A percentile compares a stretch with the other conserved stretches of the same genome.
These are phyloP conservation scores for Fomitopsis serialis DNA, from an alignment of 768 basidiomycete species.

Conservation along the genomic window DNA sequence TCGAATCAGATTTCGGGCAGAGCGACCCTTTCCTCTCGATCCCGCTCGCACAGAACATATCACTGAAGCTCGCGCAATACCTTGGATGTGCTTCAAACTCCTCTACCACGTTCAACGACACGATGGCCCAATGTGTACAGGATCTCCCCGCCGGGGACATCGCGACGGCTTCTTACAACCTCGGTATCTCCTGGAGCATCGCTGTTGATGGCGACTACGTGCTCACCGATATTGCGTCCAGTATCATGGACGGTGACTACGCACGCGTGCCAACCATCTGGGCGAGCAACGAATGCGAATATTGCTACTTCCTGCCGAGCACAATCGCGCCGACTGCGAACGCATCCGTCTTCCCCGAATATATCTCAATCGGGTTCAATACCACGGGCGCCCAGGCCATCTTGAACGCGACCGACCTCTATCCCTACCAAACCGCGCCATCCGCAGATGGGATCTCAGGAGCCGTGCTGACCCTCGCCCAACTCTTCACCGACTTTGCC, in stretches of 20 bases:
- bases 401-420: slow-evolving; percentile 4
- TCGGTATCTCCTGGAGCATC: slow-evolving; percentile 6
- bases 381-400: slow-evolving; percentile 2
- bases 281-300: slow-evolving; percentile 10
- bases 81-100: slow-evolving; percentile 4
- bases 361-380: slow-evolving; percentile 5
- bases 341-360: slow-evolving; percentile 3
- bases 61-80: slow-evolving; percentile 1
- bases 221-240: slow-evolving; percentile 6
- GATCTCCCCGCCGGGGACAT: slow-evolving; percentile 2
- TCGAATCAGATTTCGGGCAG: slow-evolving; percentile 6
- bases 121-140: slow-evolving; percentile 4
- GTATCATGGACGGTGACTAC: slow-evolving; percentile 7
- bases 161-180: neutral
- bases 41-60: neutral
- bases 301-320: slow-evolving; percentile 8
- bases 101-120: neutral
- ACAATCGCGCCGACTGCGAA: slow-evolving; percentile 4
- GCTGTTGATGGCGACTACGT: slow-evolving; percentile 6
- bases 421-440: slow-evolving; percentile 6
- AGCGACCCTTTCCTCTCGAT: slow-evolving; percentile 2
- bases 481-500: slow-evolving; percentile 5
- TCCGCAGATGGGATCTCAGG: slow-evolving; percentile 7
- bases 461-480: slow-evolving; percentile 5
- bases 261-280: slow-evolving; percentile 7